These are phyloP conservation scores for Jatropha multifida DNA, from an alignment of 441 rosid species.

Conservation along the genomic window DNA sequence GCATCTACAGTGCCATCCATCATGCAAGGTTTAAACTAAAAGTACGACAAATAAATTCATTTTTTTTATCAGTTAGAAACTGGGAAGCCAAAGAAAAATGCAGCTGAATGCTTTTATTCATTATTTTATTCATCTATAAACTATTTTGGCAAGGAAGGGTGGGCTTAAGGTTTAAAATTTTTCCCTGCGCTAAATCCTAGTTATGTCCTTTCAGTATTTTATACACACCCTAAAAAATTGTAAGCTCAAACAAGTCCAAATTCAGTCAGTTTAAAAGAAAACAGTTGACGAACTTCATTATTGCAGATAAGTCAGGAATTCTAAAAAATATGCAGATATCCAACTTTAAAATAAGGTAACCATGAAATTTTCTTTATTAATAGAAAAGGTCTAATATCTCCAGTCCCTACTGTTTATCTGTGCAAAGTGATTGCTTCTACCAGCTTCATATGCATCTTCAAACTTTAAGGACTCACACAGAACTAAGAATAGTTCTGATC, in stretches of 20 bases:
- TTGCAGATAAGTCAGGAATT: neutral
- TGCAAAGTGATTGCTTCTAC: constrained; percentile 3
- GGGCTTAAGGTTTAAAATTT: neutral
- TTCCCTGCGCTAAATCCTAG: neutral
- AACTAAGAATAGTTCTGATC: neutral
- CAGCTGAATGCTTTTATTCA: neutral
- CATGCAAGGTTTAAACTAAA: neutral
- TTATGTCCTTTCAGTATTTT: neutral
- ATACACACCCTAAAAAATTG: neutral
- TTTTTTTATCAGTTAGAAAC: neutral
- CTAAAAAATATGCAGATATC: neutral
- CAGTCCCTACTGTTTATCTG: neutral
- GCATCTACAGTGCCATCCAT: neutral
- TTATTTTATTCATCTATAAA: neutral
- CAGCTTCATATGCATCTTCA: constrained; percentile 1
- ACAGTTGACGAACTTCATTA: neutral
- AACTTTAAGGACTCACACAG: neutral
- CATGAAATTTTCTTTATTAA: too few relatives aligned
- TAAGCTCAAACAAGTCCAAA: constrained; percentile 1
- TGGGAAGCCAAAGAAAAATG: neutral
- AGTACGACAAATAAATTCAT: neutral
- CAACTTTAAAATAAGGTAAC: too few relatives aligned
- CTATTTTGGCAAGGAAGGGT: neutral
- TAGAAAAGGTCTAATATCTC: neutral
- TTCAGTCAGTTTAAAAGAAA: neutral